Evolutionary conservation across 1,284 basidiomycete species (phyloP).

Genomic region (Pterula multifida): DNA sequence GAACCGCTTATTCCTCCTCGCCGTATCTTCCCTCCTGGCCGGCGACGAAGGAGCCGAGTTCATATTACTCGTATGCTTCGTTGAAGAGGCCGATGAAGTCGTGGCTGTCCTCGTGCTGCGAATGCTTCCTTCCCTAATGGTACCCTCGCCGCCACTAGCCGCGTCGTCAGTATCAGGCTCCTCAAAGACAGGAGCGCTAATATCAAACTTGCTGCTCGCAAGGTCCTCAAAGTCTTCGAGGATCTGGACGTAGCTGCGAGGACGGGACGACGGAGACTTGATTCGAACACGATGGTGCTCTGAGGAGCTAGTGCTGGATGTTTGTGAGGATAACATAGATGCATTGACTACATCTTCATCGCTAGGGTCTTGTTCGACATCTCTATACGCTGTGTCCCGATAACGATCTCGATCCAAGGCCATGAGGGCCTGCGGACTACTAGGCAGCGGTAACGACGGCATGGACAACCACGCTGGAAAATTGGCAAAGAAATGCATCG

Average conservation of each 20-base stretch:
- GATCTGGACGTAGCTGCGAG: conserved; percentile 53
- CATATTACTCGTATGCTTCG: conserved; percentile 10
- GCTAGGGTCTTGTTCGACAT: conserved; percentile 3
- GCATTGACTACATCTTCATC: neutral
- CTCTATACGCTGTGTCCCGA: neutral
- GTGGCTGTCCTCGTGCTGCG: neutral
- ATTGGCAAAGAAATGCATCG: conserved; percentile 33
- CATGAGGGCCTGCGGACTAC: neutral
- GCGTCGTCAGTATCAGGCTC: conserved; percentile 8
- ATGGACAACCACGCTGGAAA: conserved; percentile 45
- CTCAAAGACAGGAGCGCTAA: conserved; percentile 10
- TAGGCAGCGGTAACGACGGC: conserved; percentile 23
- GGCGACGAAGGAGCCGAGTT: conserved; percentile 6
- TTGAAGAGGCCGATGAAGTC: conserved; percentile 9
- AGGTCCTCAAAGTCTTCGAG: conserved; percentile 46
- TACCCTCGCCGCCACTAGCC: neutral
- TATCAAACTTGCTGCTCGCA: neutral
- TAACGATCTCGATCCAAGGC: neutral
- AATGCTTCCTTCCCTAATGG: neutral
- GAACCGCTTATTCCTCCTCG: conserved; percentile 52
- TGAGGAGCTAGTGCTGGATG: conserved; percentile 21
- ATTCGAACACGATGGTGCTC: conserved; percentile 5
- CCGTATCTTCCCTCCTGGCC: conserved; percentile 41
- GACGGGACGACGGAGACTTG: conserved; percentile 28
- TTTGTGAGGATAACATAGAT: conserved; percentile 3